A percentile compares a stretch with the other conserved stretches of the same genome.
phyloP scores from a whole-genome alignment of 495 filamentous ascomycete species.

The Aspergillus ellipticus region DNA sequence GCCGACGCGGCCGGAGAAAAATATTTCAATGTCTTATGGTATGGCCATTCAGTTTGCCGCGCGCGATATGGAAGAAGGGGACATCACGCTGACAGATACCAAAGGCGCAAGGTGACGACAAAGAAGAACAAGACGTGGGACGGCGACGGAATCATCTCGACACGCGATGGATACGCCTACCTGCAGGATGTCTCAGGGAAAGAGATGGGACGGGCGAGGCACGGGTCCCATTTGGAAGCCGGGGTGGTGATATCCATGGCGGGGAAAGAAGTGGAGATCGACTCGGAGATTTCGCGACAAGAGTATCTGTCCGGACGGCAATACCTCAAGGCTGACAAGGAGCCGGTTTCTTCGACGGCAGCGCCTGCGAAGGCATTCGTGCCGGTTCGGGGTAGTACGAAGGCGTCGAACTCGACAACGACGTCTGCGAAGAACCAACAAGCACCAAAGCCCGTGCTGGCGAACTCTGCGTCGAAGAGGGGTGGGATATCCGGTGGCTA shows the following conservation, averaged over 20 bases:
- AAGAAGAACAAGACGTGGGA: constrained; percentile 90
- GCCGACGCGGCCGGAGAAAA: constrained; percentile 32
- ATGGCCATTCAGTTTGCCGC: neutral
- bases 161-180: constrained; percentile 54
- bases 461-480: constrained; percentile 21
- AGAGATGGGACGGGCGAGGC: constrained; percentile 60
- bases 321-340: constrained; percentile 36
- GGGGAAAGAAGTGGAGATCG: constrained; percentile 74
- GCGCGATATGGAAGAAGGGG: neutral
- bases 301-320: constrained; percentile 60
- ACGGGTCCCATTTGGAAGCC: constrained; percentile 52
- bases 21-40: constrained; percentile 62
- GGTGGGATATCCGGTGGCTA: constrained; percentile 37
- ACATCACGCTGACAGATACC: neutral
- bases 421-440: neutral
- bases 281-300: constrained; percentile 57
- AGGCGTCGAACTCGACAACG: constrained; percentile 5
- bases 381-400: constrained; percentile 15
- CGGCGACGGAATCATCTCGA: constrained; percentile 69
- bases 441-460: neutral
- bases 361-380: constrained; percentile 22
- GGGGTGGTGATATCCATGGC: constrained; percentile 62
- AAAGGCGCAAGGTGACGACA: constrained; percentile 67
- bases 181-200: constrained; percentile 64
- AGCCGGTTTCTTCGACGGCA: constrained; percentile 13